Percentiles rank a stretch among this genome's conserved stretches.
Conservation (phyloP, 2,329 filamentous ascomycete genomes). For the Alternaria gansuensis region DNA sequence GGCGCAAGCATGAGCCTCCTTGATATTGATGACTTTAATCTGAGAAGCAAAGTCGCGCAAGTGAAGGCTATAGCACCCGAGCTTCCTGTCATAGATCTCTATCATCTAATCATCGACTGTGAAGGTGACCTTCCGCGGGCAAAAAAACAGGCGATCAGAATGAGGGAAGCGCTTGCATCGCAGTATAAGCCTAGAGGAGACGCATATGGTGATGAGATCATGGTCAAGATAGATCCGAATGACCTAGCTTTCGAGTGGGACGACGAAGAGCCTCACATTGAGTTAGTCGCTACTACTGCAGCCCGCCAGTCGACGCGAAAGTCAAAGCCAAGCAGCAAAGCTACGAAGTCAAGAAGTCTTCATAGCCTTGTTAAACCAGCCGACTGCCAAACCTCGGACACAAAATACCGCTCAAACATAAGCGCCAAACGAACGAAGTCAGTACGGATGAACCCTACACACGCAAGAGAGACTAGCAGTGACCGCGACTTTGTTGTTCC, state of each 20-base stretch:
- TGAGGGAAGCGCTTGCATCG: slow-evolving; percentile 3
- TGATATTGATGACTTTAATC: slow-evolving; percentile 26
- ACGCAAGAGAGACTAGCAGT: slow-evolving; percentile 13
- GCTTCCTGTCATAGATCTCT: slow-evolving; percentile 27
- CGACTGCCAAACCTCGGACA: neutral
- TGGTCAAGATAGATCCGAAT: slow-evolving; percentile 30
- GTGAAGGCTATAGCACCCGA: slow-evolving; percentile 32
- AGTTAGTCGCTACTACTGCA: neutral
- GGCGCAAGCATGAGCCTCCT: slow-evolving; percentile 15
- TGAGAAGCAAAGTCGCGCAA: slow-evolving; percentile 28
- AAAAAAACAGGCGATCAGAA: slow-evolving; percentile 11
- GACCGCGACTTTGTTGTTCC: slow-evolving; percentile 13
- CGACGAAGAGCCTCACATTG: slow-evolving; percentile 12
- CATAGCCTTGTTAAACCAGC: neutral
- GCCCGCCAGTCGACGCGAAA: neutral
- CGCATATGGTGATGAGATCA: slow-evolving; percentile 13
- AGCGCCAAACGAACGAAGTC: neutral
- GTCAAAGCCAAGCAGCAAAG: neutral
- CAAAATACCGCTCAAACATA: neutral
- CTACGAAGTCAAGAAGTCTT: neutral
- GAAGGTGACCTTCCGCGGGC: slow-evolving; percentile 17
- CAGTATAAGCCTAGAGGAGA: neutral
- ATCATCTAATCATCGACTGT: slow-evolving; percentile 28
- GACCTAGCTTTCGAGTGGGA: slow-evolving; percentile 29
- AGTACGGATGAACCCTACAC: neutral